Evolutionary conservation across 1,139 yeast genomes (phyloP), one percentile per base, ranked within the genome.

Genomic region (Pichia sp.): DNA sequence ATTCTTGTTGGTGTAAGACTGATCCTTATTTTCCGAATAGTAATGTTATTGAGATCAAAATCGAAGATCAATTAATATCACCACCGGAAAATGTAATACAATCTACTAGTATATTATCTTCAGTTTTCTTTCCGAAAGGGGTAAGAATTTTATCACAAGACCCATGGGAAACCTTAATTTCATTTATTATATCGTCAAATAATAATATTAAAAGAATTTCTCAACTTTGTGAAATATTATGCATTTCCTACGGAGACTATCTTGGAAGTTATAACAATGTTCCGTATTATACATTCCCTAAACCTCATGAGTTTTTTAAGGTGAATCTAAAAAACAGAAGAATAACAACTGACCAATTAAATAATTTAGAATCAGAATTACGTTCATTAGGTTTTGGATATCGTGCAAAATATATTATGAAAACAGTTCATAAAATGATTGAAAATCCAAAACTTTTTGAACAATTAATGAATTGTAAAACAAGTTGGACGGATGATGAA

Each of bases 121-220:
- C 29, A 4, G 28, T 10, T 5, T 18, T 29, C 5, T 5, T 10
- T 2, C n/a, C 81, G 49, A 70, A 72, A 3, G 98, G 98, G 0
- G 82, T 90, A 31, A 70, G 97, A 38, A 86, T 89, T 51, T 74
- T 90, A 33, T 74, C 90, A 45, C 97, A 92, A 65, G 96, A 90
- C 56, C 98, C 98, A 0, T 92, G 97, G 97, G 98, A 94, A 60
- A 88, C 94, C 40, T 70, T 88, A 43, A 69, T 92, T 27, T 85
- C 94, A 2, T 92, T 92, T 58, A 94, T 92, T 28, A 92, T 98
- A 66, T 87, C 96, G 4, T 83, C 96, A n/a, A 92, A 92, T 65
- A 92, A 92, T 66, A 94, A 92, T 61, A 95, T 92, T 50, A 87
- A 90, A 62, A 74, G 99, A 40, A 94, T 94, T 43, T 85, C 96